Conservation (phyloP, 2,329 filamentous ascomycete species). For the Phaeosphaeria sp. region DNA sequence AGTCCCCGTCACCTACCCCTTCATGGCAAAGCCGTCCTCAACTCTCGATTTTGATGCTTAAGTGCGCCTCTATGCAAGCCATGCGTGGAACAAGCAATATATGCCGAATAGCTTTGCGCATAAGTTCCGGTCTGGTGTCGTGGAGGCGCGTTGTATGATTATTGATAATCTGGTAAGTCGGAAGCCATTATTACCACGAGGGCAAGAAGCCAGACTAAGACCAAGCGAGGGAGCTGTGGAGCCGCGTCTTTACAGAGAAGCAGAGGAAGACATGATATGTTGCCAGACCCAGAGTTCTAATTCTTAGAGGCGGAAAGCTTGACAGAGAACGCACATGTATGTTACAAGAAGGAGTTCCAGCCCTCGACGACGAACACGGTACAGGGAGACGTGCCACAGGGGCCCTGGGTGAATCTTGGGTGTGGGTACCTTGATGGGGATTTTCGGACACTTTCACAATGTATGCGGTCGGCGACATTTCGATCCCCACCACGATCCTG, state of each 20-base stretch:
- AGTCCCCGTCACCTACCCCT: slow-evolving; percentile 54
- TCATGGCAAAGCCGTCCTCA: slow-evolving; percentile 56
- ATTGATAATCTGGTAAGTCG: slow-evolving; percentile 59
- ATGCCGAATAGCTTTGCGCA: slow-evolving; percentile 59
- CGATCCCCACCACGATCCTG: not conserved
- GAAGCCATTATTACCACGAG: slow-evolving; percentile 63
- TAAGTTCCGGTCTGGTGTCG: slow-evolving; percentile 60
- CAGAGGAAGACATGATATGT: slow-evolving; percentile 53
- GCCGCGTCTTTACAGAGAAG: slow-evolving; percentile 56
- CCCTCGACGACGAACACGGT: slow-evolving; percentile 50
- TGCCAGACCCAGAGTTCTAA: slow-evolving; percentile 54
- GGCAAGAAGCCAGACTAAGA: slow-evolving; percentile 61
- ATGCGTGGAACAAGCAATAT: slow-evolving; percentile 59
- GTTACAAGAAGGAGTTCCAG: slow-evolving; percentile 56
- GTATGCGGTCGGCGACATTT: not conserved
- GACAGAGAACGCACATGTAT: slow-evolving; percentile 53
- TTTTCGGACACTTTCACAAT: not conserved
- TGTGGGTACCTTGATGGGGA: not conserved
- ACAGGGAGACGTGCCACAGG: slow-evolving; percentile 47
- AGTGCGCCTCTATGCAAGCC: slow-evolving; percentile 58
- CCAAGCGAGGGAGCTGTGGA: slow-evolving; percentile 59
- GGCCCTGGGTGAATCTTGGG: slow-evolving; percentile 8
- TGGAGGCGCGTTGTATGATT: slow-evolving; percentile 59
- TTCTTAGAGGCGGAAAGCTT: slow-evolving; percentile 56
- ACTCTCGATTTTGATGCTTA: slow-evolving; percentile 59